These are phyloP conservation scores for Phytopythium montanum DNA, from an alignment of 352 stramenopile genomes.

Conservation along the genomic window DNA sequence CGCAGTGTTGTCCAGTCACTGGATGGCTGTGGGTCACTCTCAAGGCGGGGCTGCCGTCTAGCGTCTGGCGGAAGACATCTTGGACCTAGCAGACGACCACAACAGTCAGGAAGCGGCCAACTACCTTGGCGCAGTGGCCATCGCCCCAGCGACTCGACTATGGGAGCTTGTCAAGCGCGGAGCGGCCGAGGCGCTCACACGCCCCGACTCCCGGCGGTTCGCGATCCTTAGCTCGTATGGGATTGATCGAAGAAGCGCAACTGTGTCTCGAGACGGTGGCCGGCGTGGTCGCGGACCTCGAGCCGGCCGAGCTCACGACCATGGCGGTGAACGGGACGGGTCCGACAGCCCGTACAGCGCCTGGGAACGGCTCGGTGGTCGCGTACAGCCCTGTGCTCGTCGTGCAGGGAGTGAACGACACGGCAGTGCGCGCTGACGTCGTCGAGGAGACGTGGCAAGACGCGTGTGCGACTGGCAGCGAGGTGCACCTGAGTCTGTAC, in stretches of 20 bases:
- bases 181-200: not conserved
- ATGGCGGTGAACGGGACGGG: not conserved
- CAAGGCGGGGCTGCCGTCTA: constrained; percentile 9
- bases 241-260: constrained; percentile 8
- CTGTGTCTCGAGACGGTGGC: constrained; percentile 1
- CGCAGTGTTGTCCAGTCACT: not conserved
- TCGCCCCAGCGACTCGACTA: not conserved
- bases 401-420: constrained; percentile 12
- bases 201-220: constrained; percentile 6
- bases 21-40: constrained; percentile 10
- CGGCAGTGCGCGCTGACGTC: constrained; percentile 3
- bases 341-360: not conserved
- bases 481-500: constrained; percentile 13
- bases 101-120: constrained; percentile 7
- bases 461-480: constrained; percentile 6
- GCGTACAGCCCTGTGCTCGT: constrained; percentile 8
- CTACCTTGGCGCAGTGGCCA: constrained; percentile 9
- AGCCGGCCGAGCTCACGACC: constrained; percentile 4
- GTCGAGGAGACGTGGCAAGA: constrained; percentile 7
- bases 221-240: constrained; percentile 1
- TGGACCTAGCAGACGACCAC: not conserved
- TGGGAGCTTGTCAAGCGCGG: constrained; percentile 2
- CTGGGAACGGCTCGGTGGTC: constrained; percentile 2
- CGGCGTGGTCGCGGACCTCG: constrained; percentile 4
- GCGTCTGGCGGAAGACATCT: constrained; percentile 9